These are phyloP conservation scores for Tricholoma hemisulphureum DNA, from an alignment of 768 basidiomycete genomes.

Conservation along the genomic window DNA sequence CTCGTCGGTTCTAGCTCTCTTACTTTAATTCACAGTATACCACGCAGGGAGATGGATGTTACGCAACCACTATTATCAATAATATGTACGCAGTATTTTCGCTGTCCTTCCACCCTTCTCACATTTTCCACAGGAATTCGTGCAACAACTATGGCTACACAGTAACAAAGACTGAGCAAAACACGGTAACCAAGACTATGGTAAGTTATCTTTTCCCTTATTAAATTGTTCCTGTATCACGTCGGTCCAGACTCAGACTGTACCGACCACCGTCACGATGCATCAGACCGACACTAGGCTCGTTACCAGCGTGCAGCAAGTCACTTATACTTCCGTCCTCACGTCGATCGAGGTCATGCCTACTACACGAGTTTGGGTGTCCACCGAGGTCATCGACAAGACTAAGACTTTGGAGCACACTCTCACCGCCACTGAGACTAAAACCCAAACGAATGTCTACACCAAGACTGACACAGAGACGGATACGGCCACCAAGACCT, in stretches of 20 bases:
- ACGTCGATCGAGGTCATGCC: slow-evolving; percentile 56
- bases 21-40: slow-evolving; percentile 32
- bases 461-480: slow-evolving; percentile 48
- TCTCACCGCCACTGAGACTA: slow-evolving; percentile 61
- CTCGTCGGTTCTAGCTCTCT: background rate
- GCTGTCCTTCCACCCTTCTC: background rate
- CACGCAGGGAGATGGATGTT: slow-evolving; percentile 47
- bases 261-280: slow-evolving; percentile 45
- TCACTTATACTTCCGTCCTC: slow-evolving; percentile 44
- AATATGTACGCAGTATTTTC: slow-evolving; percentile 18
- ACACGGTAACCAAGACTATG: slow-evolving; percentile 32
- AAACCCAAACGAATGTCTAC: slow-evolving; percentile 55
- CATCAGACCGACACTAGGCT: slow-evolving; percentile 31
- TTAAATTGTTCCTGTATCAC: slow-evolving; percentile 2
- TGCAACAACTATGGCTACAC: slow-evolving; percentile 28
- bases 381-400: slow-evolving; percentile 61
- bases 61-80: slow-evolving; percentile 64
- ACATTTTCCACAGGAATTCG: slow-evolving; percentile 15
- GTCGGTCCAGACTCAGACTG: slow-evolving; percentile 26
- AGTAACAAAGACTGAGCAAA: slow-evolving; percentile 37
- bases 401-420: slow-evolving; percentile 57
- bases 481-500: slow-evolving; percentile 46
- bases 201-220: slow-evolving; percentile 11
- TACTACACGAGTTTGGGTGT: slow-evolving; percentile 65
- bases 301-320: slow-evolving; percentile 40